These are phyloP conservation scores for Ustilago bromivora DNA, from an alignment of 1,284 basidiomycete genomes.

Conservation along the genomic window DNA sequence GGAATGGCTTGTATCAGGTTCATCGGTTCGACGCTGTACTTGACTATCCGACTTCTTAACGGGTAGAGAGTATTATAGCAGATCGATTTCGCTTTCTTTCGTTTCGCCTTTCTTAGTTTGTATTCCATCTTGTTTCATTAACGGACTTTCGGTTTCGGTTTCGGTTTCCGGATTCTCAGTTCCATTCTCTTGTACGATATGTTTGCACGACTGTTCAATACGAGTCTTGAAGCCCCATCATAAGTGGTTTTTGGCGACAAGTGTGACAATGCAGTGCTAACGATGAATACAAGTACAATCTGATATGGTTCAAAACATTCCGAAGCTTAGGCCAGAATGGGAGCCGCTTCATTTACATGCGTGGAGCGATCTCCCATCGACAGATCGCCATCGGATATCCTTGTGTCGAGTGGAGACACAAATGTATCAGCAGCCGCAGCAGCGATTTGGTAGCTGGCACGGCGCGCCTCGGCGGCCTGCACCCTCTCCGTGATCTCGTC, in stretches of 20 bases:
- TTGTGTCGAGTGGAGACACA: neutral
- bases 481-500: slow-evolving; percentile 22
- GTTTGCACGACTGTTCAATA: neutral
- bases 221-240: neutral
- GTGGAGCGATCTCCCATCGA: neutral
- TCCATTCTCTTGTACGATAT: slow-evolving; percentile 6
- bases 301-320: neutral
- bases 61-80: slow-evolving; percentile 8
- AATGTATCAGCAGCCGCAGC: neutral
- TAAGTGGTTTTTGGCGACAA: neutral
- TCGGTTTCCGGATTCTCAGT: neutral
- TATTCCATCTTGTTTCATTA: neutral
- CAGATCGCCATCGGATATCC: neutral
- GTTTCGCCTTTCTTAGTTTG: neutral
- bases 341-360: neutral
- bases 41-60: slow-evolving; percentile 59
- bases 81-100: neutral
- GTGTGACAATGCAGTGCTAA: neutral
- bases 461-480: slow-evolving; percentile 9
- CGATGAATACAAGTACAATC: slow-evolving; percentile 2
- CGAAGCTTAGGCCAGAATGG: neutral
- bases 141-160: slow-evolving; percentile 5
- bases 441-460: neutral
- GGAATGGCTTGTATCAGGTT: slow-evolving; percentile 64
- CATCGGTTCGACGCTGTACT: slow-evolving; percentile 60